A percentile compares a stretch with the other conserved stretches of the same genome.
These are phyloP conservation scores for Phellopilus nigrolimitatus DNA, from an alignment of 1,284 basidiomycete species.

Conservation along the genomic window DNA sequence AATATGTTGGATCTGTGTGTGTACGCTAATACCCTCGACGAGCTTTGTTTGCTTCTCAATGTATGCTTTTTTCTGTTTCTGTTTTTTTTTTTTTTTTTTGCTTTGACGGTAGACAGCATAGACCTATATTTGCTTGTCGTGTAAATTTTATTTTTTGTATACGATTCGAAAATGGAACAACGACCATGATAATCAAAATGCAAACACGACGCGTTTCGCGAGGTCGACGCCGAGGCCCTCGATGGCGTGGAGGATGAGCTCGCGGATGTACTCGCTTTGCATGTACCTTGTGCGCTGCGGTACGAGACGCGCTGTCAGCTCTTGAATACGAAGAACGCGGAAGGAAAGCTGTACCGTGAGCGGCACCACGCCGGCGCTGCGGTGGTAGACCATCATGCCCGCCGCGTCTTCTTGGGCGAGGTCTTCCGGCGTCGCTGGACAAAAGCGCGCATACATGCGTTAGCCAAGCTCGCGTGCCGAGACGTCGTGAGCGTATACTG, in stretches of 20 bases:
- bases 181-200: neutral
- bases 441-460: neutral
- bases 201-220: slow-evolving; percentile 5
- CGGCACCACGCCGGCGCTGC: neutral
- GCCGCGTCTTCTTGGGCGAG: slow-evolving; percentile 8
- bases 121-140: too few species aligned
- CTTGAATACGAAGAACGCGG: too few species aligned
- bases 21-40: too few species aligned
- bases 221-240: slow-evolving; percentile 38
- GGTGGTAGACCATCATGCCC: slow-evolving; percentile 1
- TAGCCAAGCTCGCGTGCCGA: neutral
- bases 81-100: too few species aligned
- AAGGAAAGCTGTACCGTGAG: slow-evolving; percentile 2
- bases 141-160: neutral
- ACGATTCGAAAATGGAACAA: too few species aligned
- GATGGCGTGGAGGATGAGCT: neutral
- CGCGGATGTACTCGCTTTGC: neutral
- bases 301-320: too few species aligned
- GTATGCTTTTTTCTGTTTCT: too few species aligned
- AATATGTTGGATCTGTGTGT: too few species aligned
- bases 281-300: neutral
- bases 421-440: neutral
- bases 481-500: neutral
- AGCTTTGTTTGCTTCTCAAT: too few species aligned
- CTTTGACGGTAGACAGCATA: too few species aligned